Conservation (phyloP, 2,329 filamentous ascomycete species). For the Metarhizium sp. region DNA sequence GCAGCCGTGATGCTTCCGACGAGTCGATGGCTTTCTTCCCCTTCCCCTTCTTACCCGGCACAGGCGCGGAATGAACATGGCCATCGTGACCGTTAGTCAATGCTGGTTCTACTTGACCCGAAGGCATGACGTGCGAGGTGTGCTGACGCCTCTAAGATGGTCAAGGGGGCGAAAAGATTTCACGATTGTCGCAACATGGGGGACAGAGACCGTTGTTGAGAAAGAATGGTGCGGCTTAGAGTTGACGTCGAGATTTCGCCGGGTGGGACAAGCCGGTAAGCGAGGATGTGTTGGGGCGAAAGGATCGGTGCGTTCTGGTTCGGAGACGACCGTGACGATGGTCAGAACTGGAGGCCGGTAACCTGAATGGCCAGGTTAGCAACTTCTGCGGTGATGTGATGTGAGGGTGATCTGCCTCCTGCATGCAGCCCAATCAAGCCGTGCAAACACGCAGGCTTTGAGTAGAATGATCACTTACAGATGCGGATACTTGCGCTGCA, state of each 20-base stretch:
- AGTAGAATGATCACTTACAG: background rate
- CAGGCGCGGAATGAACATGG: constrained; percentile 27
- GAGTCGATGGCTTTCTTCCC: constrained; percentile 77
- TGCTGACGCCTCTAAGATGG: constrained; percentile 7
- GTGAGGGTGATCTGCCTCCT: background rate
- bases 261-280: background rate
- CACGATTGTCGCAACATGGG: constrained; percentile 5
- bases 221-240: too few species aligned
- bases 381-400: background rate
- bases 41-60: constrained; percentile 66
- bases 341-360: background rate
- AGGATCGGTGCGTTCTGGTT: background rate
- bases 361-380: constrained; percentile 7
- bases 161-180: constrained; percentile 8
- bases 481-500: background rate
- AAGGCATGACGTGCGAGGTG: constrained; percentile 25
- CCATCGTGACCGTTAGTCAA: constrained; percentile 32
- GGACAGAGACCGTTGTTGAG: background rate
- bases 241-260: background rate
- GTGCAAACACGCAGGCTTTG: background rate
- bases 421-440: background rate
- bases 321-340: background rate
- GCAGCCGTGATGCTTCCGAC: constrained; percentile 81
- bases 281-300: background rate
- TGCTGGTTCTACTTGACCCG: constrained; percentile 30